These are phyloP conservation scores for Flaveria linearis DNA, from an alignment of 129 eudicot genomes.

Conservation along the genomic window DNA sequence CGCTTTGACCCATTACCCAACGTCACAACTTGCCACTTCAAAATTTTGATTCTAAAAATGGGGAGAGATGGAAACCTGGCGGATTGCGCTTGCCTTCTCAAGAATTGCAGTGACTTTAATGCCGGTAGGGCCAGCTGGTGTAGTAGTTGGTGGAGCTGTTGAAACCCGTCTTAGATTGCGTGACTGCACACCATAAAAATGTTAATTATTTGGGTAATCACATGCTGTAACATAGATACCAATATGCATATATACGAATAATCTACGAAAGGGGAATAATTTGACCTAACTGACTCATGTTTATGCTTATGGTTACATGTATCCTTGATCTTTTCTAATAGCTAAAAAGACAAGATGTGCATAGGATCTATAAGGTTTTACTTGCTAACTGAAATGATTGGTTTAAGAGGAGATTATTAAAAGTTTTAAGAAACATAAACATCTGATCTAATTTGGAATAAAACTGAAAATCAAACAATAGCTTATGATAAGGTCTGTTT, in stretches of 20 bases:
- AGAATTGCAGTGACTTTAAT: conserved; percentile 78
- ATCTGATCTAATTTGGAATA: neutral
- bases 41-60: neutral
- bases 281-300: neutral
- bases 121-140: conserved; percentile 45
- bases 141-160: conserved; percentile 42
- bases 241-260: conserved; percentile 16
- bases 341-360: neutral
- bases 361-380: neutral
- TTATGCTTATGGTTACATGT: neutral
- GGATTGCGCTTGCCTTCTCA: conserved; percentile 90
- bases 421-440: neutral
- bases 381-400: neutral
- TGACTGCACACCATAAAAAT: conserved; percentile 51
- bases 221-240: neutral
- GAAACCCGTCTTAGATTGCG: conserved; percentile 71
- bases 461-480: neutral
- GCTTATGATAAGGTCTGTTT: conserved; percentile 26
- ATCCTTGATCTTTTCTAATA: neutral
- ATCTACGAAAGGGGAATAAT: neutral
- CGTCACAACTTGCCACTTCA: neutral
- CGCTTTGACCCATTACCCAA: neutral
- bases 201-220: neutral
- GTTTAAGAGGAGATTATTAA: neutral
- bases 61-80: conserved; percentile 57